These are phyloP conservation scores for Phytophthora cactorum DNA, from an alignment of 352 stramenopile species.

Conservation along the genomic window DNA sequence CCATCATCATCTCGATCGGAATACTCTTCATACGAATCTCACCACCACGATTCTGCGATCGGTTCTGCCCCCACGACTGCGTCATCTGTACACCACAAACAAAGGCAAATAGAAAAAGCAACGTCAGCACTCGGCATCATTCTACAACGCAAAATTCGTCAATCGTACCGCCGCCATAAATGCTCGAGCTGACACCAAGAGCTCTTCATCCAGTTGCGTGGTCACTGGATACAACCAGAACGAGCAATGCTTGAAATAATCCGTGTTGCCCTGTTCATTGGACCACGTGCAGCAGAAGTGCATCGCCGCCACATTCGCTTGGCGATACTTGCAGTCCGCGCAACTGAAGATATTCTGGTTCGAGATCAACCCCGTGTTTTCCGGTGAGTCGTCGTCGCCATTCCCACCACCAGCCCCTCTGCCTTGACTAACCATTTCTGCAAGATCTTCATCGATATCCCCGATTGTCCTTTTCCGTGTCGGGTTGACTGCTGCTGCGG, in stretches of 20 bases:
- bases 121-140: slow-evolving; percentile 7
- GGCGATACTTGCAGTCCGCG: slow-evolving; percentile 83
- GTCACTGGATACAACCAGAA: slow-evolving; percentile 89
- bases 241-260: slow-evolving; percentile 91
- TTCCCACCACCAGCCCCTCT: slow-evolving; percentile 18
- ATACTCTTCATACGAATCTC: slow-evolving; percentile 87
- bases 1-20: slow-evolving; percentile 82
- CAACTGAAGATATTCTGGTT: slow-evolving; percentile 84
- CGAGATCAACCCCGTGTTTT: slow-evolving; percentile 56
- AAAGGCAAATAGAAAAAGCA: slow-evolving; percentile 12
- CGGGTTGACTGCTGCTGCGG: slow-evolving; percentile 12
- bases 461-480: slow-evolving; percentile 47
- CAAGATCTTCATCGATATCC: slow-evolving; percentile 57
- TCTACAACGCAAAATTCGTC: background rate
- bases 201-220: slow-evolving; percentile 86
- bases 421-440: slow-evolving; percentile 48
- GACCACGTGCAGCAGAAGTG: slow-evolving; percentile 92
- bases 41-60: slow-evolving; percentile 70
- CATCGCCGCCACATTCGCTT: slow-evolving; percentile 79
- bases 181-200: slow-evolving; percentile 72
- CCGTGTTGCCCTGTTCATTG: slow-evolving; percentile 87
- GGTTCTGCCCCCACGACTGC: slow-evolving; percentile 68
- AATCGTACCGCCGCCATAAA: slow-evolving; percentile 75
- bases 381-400: slow-evolving; percentile 28
- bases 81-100: slow-evolving; percentile 51